phyloP scores from a whole-genome alignment of 768 basidiomycete species.

The Leccinum disarticulatum region DNA sequence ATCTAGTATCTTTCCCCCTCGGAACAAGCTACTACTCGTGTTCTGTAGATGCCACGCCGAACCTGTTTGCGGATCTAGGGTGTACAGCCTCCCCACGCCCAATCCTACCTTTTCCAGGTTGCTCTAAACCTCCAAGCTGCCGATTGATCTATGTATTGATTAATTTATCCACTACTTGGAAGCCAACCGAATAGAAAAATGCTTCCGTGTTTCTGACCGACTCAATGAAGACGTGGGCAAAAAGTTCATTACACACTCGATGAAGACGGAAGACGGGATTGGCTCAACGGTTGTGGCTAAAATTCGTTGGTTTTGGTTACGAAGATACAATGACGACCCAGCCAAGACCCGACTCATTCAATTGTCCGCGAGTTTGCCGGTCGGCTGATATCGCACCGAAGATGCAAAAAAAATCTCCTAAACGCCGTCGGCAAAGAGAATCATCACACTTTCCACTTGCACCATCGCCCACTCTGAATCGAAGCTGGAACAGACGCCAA shows the following conservation, averaged over 20 bases:
- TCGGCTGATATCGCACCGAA: neutral
- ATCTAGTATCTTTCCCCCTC: neutral
- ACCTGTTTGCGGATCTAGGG: conserved; percentile 1
- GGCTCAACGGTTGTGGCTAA: conserved; percentile 1
- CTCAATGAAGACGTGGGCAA: no score
- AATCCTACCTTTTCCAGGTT: conserved; percentile 6
- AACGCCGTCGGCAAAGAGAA: conserved; percentile 78
- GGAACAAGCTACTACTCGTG: neutral
- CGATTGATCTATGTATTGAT: neutral
- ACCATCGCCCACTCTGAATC: conserved; percentile 35
- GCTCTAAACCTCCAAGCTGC: conserved; percentile 7
- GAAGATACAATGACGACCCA: conserved; percentile 47
- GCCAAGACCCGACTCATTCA: conserved; percentile 47
- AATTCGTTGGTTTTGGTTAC: conserved; percentile 4
- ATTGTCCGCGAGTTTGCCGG: conserved; percentile 36
- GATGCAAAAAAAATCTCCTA: conserved; percentile 28
- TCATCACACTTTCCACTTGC: conserved; percentile 5
- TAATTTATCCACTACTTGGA: neutral
- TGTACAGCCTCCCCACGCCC: conserved; percentile 11
- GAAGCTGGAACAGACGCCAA: conserved; percentile 55
- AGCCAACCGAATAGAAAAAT: conserved; percentile 1
- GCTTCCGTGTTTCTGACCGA: conserved; percentile 9
- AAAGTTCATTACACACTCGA: neutral
- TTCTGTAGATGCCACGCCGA: neutral
- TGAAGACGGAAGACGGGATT: neutral